Percentiles rank a stretch among this genome's conserved stretches.
Conservation (phyloP, 345 rosid genomes). For the Anacardium occidentale region DNA sequence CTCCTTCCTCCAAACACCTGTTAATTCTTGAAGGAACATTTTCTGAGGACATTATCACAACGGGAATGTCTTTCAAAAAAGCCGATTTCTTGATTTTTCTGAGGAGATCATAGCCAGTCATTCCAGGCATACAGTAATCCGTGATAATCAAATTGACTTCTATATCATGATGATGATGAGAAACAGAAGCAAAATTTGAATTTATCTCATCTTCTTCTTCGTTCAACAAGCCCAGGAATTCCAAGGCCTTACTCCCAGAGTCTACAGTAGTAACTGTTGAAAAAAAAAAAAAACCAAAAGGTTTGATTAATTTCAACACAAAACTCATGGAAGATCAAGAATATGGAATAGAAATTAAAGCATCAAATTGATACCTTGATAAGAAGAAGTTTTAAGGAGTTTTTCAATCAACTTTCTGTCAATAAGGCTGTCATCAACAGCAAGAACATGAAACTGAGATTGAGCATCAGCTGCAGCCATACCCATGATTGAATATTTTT, state of each 20-base stretch:
- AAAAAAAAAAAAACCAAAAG: background rate
- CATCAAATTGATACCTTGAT: slow-evolving; percentile 49
- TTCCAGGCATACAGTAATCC: slow-evolving; percentile 97
- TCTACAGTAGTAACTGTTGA: slow-evolving; percentile 85
- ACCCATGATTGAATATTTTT: slow-evolving; percentile 13
- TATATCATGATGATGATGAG: no score
- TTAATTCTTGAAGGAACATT: slow-evolving; percentile 79
- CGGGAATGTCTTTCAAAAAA: slow-evolving; percentile 70
- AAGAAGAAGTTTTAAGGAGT: slow-evolving; percentile 83
- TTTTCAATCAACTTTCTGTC: slow-evolving; percentile 85
- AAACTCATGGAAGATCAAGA: background rate
- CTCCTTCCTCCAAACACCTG: slow-evolving; percentile 91
- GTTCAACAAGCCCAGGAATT: slow-evolving; percentile 61
- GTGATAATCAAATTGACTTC: slow-evolving; percentile 70
- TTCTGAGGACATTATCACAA: slow-evolving; percentile 92
- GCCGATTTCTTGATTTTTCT: slow-evolving; percentile 78
- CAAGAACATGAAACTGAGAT: slow-evolving; percentile 78
- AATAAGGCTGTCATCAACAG: slow-evolving; percentile 82
- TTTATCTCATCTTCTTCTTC: slow-evolving; percentile 26
- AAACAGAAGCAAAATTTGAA: slow-evolving; percentile 27
- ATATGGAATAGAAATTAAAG: no score
- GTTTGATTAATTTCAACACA: no score
- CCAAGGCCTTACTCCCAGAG: slow-evolving; percentile 86
- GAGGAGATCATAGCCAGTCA: slow-evolving; percentile 95
- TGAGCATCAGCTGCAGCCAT: slow-evolving; percentile 38